Percentiles rank a stretch among this genome's conserved stretches.
Conservation (phyloP, 495 filamentous ascomycete species). For the Xylaria cubensis region DNA sequence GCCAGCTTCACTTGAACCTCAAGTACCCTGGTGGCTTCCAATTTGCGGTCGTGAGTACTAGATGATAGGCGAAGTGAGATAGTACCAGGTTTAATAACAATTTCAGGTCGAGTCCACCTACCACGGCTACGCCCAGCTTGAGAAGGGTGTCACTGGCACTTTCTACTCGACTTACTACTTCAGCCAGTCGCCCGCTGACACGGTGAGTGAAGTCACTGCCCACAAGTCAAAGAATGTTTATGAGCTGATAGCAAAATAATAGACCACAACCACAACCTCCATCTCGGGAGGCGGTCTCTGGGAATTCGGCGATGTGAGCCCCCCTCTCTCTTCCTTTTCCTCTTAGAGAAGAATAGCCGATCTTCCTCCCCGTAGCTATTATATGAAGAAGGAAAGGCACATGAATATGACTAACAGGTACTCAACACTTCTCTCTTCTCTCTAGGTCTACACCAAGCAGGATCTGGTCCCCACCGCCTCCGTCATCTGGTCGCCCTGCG, state of each 20-base stretch:
- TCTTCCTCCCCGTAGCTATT: background rate
- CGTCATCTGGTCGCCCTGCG: constrained; percentile 63
- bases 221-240: background rate
- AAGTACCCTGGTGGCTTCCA: constrained; percentile 66
- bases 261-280: constrained; percentile 57
- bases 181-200: constrained; percentile 53
- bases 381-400: background rate
- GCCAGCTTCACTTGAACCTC: constrained; percentile 64
- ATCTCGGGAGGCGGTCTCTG: constrained; percentile 56
- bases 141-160: constrained; percentile 58
- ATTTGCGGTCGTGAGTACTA: constrained; percentile 51
- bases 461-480: constrained; percentile 59
- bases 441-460: constrained; percentile 63
- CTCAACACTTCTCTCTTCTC: background rate
- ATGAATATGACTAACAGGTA: background rate
- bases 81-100: background rate
- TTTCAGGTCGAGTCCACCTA: constrained; percentile 55
- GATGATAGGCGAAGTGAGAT: background rate
- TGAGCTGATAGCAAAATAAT: constrained; percentile 31
- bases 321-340: background rate
- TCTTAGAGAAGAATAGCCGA: background rate
- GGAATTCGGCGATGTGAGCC: constrained; percentile 41
- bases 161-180: constrained; percentile 67
- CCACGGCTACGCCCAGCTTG: constrained; percentile 63
- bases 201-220: constrained; percentile 34